A percentile compares a stretch with the other conserved stretches of the same genome.
phyloP scores from a whole-genome alignment of 2,329 filamentous ascomycete genomes.

The Raffaelea ambrosiae region DNA sequence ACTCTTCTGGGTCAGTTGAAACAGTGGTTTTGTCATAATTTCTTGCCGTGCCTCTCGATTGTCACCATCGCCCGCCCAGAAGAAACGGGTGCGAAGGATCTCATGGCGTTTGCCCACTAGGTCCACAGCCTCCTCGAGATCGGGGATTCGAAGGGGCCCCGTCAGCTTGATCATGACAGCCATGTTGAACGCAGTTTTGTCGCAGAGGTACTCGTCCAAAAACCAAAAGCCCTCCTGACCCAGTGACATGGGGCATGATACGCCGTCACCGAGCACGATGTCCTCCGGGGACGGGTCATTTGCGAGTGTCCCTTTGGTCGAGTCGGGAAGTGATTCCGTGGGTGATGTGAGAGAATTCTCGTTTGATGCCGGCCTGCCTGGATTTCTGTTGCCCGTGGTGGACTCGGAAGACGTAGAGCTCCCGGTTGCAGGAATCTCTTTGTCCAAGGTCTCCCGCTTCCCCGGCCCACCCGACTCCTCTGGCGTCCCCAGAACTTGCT shows the following conservation, averaged over 20 bases:
- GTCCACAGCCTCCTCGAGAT: conserved; percentile 24
- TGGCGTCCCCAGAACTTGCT: too few species aligned
- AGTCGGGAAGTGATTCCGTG: neutral
- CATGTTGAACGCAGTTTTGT: conserved; percentile 31
- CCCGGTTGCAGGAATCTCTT: too few species aligned
- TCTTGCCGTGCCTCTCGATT: conserved; percentile 5
- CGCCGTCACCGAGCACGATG: neutral
- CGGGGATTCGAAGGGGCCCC: conserved; percentile 20
- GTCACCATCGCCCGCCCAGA: conserved; percentile 9
- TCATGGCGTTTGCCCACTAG: conserved; percentile 22
- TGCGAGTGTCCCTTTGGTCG: neutral
- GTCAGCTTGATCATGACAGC: conserved; percentile 20
- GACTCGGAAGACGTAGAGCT: too few species aligned
- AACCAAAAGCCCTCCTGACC: conserved; percentile 27
- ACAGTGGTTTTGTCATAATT: conserved; percentile 6
- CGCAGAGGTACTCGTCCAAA: conserved; percentile 20
- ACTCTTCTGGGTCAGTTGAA: conserved; percentile 5
- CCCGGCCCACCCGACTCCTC: too few species aligned
- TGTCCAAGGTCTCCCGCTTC: too few species aligned
- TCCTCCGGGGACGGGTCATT: too few species aligned
- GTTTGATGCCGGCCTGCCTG: neutral
- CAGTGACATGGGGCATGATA: neutral
- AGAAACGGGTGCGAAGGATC: conserved; percentile 24
- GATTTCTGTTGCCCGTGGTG: too few species aligned
- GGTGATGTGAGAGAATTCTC: neutral